Conservation (phyloP, 345 rosid species). For the Brassica carinata region DNA sequence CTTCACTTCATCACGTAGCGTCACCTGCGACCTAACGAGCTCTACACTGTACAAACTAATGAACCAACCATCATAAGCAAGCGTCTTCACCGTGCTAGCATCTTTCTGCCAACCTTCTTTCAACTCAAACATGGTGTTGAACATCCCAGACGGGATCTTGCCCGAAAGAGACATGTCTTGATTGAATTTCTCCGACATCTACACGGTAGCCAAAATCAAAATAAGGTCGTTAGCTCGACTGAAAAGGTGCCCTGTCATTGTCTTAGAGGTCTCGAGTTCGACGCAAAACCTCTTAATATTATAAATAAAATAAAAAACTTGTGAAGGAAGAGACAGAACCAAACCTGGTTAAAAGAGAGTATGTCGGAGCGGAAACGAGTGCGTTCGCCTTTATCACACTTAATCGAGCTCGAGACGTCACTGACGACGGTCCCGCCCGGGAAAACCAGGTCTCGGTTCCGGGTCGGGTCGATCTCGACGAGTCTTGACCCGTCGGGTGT, state of each 20-base stretch:
- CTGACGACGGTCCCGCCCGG: slow-evolving; percentile 78
- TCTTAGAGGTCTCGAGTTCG: too few relatives aligned
- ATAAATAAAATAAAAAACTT: not conserved
- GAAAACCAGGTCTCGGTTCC: slow-evolving; percentile 58
- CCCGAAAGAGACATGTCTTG: slow-evolving; percentile 70
- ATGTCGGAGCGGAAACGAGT: slow-evolving; percentile 79
- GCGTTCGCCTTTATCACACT: slow-evolving; percentile 95
- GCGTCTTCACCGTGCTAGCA: slow-evolving; percentile 57
- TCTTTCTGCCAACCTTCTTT: slow-evolving; percentile 82
- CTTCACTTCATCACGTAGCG: slow-evolving; percentile 66
- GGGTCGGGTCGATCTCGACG: slow-evolving; percentile 54
- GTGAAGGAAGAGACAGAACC: not conserved
- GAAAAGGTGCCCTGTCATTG: not conserved
- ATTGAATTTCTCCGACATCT: slow-evolving; percentile 98
- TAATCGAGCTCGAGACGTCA: slow-evolving; percentile 62
- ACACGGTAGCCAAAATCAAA: slow-evolving; percentile 3
- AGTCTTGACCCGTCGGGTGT: slow-evolving; percentile 56
- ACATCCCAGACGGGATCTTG: slow-evolving; percentile 84
- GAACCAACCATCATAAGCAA: slow-evolving; percentile 93
- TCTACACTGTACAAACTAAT: slow-evolving; percentile 81
- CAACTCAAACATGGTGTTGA: slow-evolving; percentile 76
- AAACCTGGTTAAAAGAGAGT: slow-evolving; percentile 84
- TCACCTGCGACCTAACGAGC: slow-evolving; percentile 65
- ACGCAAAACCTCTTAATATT: too few relatives aligned
- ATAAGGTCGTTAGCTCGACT: not conserved